Percentiles rank a stretch among this genome's conserved stretches.
These are phyloP conservation scores for Podila horticola DNA, from an alignment of 192 early-diverging fungal species.

Conservation along the genomic window DNA sequence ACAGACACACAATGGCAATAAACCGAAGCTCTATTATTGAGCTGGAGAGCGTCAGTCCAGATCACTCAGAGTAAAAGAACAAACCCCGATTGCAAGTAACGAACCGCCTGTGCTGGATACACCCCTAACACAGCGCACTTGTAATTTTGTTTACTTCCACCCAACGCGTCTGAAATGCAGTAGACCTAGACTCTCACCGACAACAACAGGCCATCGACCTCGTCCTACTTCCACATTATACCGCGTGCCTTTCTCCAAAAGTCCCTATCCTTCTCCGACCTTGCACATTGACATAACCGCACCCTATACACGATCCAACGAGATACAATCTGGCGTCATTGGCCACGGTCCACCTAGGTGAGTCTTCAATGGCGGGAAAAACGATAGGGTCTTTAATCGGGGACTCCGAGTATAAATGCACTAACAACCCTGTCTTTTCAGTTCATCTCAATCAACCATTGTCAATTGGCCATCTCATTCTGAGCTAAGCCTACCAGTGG, in stretches of 20 bases:
- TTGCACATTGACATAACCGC: not conserved
- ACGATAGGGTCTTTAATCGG: not conserved
- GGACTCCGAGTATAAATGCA: not conserved
- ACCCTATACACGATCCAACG: not conserved
- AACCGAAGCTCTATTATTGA: too few relatives aligned
- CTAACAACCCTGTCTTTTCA: not conserved
- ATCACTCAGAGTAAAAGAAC: too few relatives aligned
- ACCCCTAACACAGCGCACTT: too few relatives aligned
- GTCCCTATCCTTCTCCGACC: constrained; percentile 19
- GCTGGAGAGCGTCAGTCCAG: too few relatives aligned
- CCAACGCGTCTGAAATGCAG: too few relatives aligned
- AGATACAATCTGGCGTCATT: not conserved
- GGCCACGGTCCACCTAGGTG: too few relatives aligned
- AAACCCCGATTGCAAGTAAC: too few relatives aligned
- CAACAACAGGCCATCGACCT: too few relatives aligned
- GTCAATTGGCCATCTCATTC: not conserved
- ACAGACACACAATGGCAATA: too few relatives aligned
- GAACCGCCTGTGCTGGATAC: too few relatives aligned
- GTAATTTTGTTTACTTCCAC: too few relatives aligned
- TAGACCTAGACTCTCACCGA: too few relatives aligned
- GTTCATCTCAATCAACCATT: constrained; percentile 20
- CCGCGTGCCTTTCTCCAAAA: constrained; percentile 35
- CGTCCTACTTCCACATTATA: not conserved
- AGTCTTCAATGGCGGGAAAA: not conserved
- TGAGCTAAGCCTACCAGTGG: not conserved